Base-by-base conservation (phyloP, 257 asterid genomes). In the Leptodermis oblonga region DNA sequence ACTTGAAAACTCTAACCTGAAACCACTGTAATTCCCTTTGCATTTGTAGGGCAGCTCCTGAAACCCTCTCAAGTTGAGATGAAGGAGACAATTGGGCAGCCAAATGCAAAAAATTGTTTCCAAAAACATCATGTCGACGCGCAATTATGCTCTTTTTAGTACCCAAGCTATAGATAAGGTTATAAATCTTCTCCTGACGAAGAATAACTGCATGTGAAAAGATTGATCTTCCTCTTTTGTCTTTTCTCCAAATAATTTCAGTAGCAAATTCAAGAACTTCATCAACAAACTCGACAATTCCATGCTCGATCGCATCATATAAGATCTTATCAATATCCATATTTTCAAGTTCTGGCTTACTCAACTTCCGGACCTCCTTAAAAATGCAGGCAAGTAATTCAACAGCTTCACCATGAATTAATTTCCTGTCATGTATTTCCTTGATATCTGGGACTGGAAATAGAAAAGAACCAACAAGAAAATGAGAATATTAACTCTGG, bases 11-110 rank as follows among this genome's bases (percentile, higher is more conserved):
- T 5, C 30, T 22, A 13, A 82, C 84, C 82, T 71, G 69, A 56
- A 74, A 82, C 86, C 86, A 79, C 43, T 71, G 39, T 7, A 77
- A 49, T 74, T 82, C 86, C 52, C 66, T 71, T 67, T 82, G 82
- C 80, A 79, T 77, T 52, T 77, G 79, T 25, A 79, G 78, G 51
- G 84, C 81, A 37, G 86, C 81, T 26, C 84, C 80, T 9, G 82
- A 72, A 26, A 72, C 73, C 25, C 51, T 53, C 14, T 74, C 68
- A 33, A 65, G 43, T 30, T 73, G 67, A 15, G 64, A 7, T 4
- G 60, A 30, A 69, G 76, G 78, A 30, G 85, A 68, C 49, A 64
- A n/a, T 34, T 55, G 68, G 30, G 79, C 84, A 0, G 84, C 84
- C 56, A 77, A 79, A 70, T 79, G 86, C 62, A 82, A 37, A 30